These are phyloP conservation scores for Stemphylium vesicarium DNA, from an alignment of 2,329 filamentous ascomycete genomes.

Conservation along the genomic window DNA sequence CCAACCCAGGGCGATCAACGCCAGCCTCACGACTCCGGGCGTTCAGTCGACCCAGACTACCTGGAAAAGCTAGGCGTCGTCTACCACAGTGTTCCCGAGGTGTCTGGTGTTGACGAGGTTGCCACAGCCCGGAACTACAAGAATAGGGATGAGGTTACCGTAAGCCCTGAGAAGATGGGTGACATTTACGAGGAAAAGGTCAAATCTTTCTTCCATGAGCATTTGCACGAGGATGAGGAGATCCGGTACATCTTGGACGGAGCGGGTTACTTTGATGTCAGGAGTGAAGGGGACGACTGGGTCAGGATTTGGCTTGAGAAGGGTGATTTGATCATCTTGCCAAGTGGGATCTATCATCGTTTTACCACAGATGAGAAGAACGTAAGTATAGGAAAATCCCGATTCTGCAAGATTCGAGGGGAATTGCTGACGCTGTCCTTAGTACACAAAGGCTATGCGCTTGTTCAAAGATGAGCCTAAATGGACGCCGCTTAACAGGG, in stretches of 20 bases:
- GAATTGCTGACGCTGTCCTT: slow-evolving; percentile 22
- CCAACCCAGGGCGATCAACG: slow-evolving; percentile 84
- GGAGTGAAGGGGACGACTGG: slow-evolving; percentile 84
- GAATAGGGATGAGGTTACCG: slow-evolving; percentile 91
- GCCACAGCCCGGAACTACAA: slow-evolving; percentile 81
- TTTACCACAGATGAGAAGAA: slow-evolving; percentile 95
- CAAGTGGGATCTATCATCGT: slow-evolving; percentile 93
- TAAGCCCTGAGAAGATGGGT: slow-evolving; percentile 86
- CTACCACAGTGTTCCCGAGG: slow-evolving; percentile 71
- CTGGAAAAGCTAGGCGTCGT: slow-evolving; percentile 79
- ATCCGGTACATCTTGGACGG: slow-evolving; percentile 93
- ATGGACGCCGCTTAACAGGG: slow-evolving; percentile 92
- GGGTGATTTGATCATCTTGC: slow-evolving; percentile 89
- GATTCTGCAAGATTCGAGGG: background rate
- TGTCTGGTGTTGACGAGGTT: slow-evolving; percentile 73
- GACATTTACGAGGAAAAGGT: slow-evolving; percentile 91
- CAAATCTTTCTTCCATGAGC: slow-evolving; percentile 91
- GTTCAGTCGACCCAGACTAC: slow-evolving; percentile 66
- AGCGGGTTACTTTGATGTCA: slow-evolving; percentile 90
- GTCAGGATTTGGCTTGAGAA: slow-evolving; percentile 84
- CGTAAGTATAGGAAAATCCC: slow-evolving; percentile 60
- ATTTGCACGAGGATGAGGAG: slow-evolving; percentile 98
- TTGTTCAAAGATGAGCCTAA: slow-evolving; percentile 98
- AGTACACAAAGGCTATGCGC: slow-evolving; percentile 96
- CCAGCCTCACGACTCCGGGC: slow-evolving; percentile 84